Evolutionary conservation across 2,329 filamentous ascomycete species (phyloP), one percentile per base, ranked within the genome.

Genomic region (Exophiala mesophila): DNA sequence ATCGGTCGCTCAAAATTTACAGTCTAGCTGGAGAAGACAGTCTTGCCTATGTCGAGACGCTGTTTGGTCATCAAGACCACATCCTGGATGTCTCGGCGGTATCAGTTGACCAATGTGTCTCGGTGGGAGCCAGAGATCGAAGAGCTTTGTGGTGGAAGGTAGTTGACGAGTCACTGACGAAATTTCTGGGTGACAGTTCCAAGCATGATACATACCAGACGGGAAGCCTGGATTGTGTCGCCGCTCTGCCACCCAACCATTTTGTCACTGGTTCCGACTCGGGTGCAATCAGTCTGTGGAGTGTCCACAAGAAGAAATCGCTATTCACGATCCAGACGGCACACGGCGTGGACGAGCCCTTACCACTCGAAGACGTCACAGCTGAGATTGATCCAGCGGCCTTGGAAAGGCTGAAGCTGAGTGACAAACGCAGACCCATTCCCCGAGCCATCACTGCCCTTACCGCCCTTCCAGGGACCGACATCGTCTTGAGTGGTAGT

Each of bases 141-240:
- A 96, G 89, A 2, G 92, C 90, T 28, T 77, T 92, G 45, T 68
- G 95, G 55, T 98, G 92, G 92, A 96, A 96, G 65, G 89, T 98
- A 1, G 80, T 87, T 3, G 92, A 98, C 57, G 90, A 98, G 68
- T 87, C 85, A 1, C 92, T 98, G 62, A 77, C 98, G 5, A 89
- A 97, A 2, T 98, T 97, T 66, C 83, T 90, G 35, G 90, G 89
- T 44, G 88, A 88, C 49, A 67, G 62, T 33, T 68, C 62, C 30
- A 71, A 62, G 35, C 65, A 70, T 12, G 69, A 71, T 12, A 56
- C 66, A 7, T 78, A 80, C 49, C 69, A 76, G 31, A 80, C 96
- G 63, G 90, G 88, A 41, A 94, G 83, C 59, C 89, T 96, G 65
- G 92, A 98, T 65, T 82, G 88, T 47, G 80, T 97, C 18, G 85